Base-by-base conservation (phyloP, 108 stramenopile genomes). In the Nitzschia sp. region DNA sequence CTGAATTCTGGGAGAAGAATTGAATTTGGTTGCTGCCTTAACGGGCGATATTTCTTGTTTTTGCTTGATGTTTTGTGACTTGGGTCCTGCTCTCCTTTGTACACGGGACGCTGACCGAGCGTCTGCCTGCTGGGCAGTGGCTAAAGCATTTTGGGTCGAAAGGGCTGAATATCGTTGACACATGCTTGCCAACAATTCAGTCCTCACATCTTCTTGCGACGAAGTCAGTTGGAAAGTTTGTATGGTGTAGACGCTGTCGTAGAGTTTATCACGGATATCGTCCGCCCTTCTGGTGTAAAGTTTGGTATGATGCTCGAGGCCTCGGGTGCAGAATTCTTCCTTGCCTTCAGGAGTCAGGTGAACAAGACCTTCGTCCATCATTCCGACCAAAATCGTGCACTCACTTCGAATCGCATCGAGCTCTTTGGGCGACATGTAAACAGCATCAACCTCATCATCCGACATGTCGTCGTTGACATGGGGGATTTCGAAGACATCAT, bases 401-500 rank as follows among this genome's bases (percentile, higher is more conserved):
- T 64, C 26, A 17, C 15, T 9, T 47, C 64, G 46, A 17, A 64
- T 48, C 5, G 64, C 46, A 4, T 49, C 17, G 46, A 64, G 24
- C 4, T 64, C 64, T 17, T 64, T 28, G 2, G 5, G 23, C 17
- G 34, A 42, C 46, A 47, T 49, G 19, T 48, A 64, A 2, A 48
- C 46, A 21, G 11, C 47, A 29, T 64, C 27, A 9, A 64, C 18
- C 27, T 64, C 64, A 24, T 49, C 46, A 42, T 47, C 47, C 8
- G 46, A 36, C 64, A 64, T 35, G n/a, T n/a, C n/a, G 36, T 64
- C 64, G 49, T 28, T 49, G 21, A 64, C 29, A 35, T 64, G 46
- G 19, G 64, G 45, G 27, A 64, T 64, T 13, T 64, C 64, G 23
- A 48, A 3, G 23, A 64, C 66, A 9, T 2, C n/a, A 24, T 55